Percentiles rank a stretch among this genome's conserved stretches.
Evolutionary conservation across 805 yeast genomes (phyloP).

Genomic region (Metschnikowia reukaufii): DNA sequence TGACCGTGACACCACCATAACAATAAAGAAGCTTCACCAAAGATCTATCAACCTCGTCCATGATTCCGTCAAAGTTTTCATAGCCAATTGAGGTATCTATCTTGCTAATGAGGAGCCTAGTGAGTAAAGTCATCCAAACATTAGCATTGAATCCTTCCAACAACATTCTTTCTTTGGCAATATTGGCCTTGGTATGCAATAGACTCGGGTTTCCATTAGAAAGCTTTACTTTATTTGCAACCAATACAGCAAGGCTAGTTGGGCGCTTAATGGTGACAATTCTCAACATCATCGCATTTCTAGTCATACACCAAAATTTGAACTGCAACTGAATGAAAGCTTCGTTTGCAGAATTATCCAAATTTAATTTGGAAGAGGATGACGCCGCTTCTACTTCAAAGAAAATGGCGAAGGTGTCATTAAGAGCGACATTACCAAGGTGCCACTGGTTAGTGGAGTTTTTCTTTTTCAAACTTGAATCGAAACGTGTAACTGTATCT

Average conservation of each 20-base stretch:
- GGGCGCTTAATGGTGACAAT: constrained; percentile 32
- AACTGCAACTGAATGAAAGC: constrained; percentile 34
- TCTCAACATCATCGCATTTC: constrained; percentile 25
- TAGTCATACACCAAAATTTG: constrained; percentile 27
- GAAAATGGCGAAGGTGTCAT: constrained; percentile 29
- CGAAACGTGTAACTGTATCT: constrained; percentile 33
- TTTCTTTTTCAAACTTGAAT: constrained; percentile 30
- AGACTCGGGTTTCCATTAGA: constrained; percentile 18
- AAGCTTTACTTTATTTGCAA: constrained; percentile 18
- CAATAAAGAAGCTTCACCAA: constrained; percentile 27
- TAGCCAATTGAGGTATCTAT: constrained; percentile 37
- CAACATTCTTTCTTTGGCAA: constrained; percentile 28
- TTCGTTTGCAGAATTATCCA: constrained; percentile 21
- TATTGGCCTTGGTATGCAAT: constrained; percentile 21
- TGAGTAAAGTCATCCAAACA: constrained; percentile 30
- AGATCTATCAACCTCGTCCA: constrained; percentile 27
- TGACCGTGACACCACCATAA: constrained; percentile 27
- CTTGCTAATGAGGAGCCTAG: constrained; percentile 34
- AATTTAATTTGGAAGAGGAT: constrained; percentile 21
- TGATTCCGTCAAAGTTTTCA: constrained; percentile 30
- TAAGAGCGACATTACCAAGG: constrained; percentile 23
- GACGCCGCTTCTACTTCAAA: constrained; percentile 35
- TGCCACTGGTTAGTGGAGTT: constrained; percentile 42
- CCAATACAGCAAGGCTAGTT: constrained; percentile 27
- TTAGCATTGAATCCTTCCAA: constrained; percentile 34